Evolutionary conservation across 345 rosid species (phyloP).

Genomic region (Geranium rotundifolium): DNA sequence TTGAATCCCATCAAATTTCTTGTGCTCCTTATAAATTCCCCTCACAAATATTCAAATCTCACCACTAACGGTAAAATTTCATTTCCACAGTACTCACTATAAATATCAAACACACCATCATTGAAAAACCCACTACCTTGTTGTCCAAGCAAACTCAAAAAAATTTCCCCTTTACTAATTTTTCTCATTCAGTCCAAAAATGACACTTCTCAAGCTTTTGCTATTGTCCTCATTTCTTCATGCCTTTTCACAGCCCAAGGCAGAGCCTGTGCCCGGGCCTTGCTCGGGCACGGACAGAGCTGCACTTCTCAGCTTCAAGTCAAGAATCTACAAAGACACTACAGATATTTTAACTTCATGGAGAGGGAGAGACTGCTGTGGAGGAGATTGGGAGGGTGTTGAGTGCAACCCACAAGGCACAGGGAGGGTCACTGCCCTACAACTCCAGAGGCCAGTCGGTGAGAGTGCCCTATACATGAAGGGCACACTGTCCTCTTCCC

Average conservation of each 20-base stretch:
- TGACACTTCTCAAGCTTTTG: constrained; percentile 47
- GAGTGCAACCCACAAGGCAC: constrained; percentile 45
- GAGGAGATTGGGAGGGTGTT: constrained; percentile 90
- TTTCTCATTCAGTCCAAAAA: constrained; percentile 35
- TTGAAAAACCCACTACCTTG: constrained; percentile 20
- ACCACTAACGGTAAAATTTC: not conserved
- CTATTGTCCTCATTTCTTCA: constrained; percentile 14
- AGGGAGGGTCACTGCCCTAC: constrained; percentile 55
- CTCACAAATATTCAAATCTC: not conserved
- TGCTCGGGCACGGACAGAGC: constrained; percentile 59
- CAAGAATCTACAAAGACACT: constrained; percentile 57
- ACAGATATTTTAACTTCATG: constrained; percentile 57
- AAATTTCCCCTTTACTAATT: constrained; percentile 10
- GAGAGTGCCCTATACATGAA: constrained; percentile 52
- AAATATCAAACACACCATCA: constrained; percentile 23
- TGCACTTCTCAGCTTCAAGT: constrained; percentile 69
- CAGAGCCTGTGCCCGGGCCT: constrained; percentile 14
- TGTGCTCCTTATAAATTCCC: constrained; percentile 42
- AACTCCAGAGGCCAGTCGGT: constrained; percentile 33
- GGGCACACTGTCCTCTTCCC: constrained; percentile 64
- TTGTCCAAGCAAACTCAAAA: constrained; percentile 4
- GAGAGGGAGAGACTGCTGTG: constrained; percentile 66
- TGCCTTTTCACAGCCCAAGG: constrained; percentile 15
- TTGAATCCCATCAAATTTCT: constrained; percentile 40
- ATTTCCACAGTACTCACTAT: constrained; percentile 21